Evolutionary conservation across 129 eudicot species (phyloP).

Genomic region (Ambrosia trifida): DNA sequence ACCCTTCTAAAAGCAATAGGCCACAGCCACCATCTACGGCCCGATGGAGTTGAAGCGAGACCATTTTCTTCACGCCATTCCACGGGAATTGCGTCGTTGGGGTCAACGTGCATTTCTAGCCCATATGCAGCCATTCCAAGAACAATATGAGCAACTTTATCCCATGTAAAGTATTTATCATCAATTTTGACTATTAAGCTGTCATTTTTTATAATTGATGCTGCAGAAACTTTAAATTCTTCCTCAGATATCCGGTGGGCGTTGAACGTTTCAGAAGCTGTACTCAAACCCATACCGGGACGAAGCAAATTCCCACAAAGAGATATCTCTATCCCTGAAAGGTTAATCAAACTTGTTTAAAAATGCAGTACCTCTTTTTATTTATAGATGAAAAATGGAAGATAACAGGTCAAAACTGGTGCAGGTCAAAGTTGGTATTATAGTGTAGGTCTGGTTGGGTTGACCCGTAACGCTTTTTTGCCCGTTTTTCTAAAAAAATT

Average conservation of each 20-base stretch:
- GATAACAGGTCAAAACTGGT: background rate
- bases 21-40: constrained; percentile 94
- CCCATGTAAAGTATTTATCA: constrained; percentile 80
- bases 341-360: background rate
- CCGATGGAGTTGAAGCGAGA: constrained; percentile 57
- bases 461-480: background rate
- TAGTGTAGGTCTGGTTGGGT: background rate
- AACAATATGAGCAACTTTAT: constrained; percentile 75
- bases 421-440: background rate
- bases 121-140: constrained; percentile 84
- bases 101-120: constrained; percentile 49
- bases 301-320: constrained; percentile 72
- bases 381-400: background rate
- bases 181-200: constrained; percentile 62
- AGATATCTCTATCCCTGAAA: constrained; percentile 70
- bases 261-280: constrained; percentile 67
- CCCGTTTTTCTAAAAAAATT: background rate
- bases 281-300: constrained; percentile 74
- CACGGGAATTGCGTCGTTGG: constrained; percentile 58
- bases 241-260: constrained; percentile 62
- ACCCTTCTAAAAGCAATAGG: constrained; percentile 78
- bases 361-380: background rate
- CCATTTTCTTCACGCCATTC: constrained; percentile 41
- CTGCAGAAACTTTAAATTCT: constrained; percentile 56
- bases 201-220: constrained; percentile 72